These are phyloP conservation scores for Calonectria pauciramosa DNA, from an alignment of 2,329 filamentous ascomycete genomes.

Conservation along the genomic window DNA sequence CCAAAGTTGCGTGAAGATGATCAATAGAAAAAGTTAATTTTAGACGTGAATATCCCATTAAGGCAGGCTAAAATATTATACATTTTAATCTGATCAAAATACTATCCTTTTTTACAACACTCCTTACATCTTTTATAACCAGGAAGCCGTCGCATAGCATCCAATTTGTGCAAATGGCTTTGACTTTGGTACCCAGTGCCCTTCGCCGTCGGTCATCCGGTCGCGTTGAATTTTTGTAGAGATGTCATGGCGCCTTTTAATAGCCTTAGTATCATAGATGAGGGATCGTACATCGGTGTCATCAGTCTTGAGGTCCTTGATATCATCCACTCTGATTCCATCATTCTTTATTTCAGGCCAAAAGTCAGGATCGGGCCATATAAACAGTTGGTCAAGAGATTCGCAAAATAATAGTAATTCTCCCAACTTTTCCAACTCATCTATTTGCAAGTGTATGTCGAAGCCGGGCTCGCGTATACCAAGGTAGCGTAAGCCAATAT, in stretches of 20 bases:
- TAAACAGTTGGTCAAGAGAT: neutral
- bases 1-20: no score
- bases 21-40: no score
- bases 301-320: neutral
- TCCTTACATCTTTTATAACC: neutral
- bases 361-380: neutral
- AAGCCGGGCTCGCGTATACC: neutral
- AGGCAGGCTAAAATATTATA: no score
- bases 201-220: neutral
- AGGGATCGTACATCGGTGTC: neutral
- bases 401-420: neutral
- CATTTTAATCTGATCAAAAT: no score
- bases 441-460: neutral
- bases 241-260: neutral
- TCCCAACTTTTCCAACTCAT: neutral
- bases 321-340: neutral
- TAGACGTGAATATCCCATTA: no score
- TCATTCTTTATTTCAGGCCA: neutral
- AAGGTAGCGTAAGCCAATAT: neutral
- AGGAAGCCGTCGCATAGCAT: neutral
- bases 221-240: neutral
- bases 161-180: neutral
- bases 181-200: neutral
- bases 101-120: no score
- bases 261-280: neutral